Evolutionary conservation across 139 green algal genomes (phyloP), one percentile per base, ranked within the genome.

Genomic region (Yamagishiella unicocca): DNA sequence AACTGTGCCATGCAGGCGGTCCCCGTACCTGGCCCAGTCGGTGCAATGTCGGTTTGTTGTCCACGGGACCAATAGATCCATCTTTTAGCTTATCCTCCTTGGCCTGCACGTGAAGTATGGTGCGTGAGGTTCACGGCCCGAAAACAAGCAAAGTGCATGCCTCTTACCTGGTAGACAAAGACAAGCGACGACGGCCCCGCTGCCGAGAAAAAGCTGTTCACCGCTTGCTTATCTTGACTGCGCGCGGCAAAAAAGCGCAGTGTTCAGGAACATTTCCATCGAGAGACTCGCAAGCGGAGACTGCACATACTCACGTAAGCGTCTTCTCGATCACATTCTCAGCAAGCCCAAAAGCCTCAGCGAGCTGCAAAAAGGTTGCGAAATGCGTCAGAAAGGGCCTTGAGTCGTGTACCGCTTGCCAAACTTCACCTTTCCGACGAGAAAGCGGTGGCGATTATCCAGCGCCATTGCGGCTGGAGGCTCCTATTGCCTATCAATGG

Each of bases 161-260:
- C 66, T 25, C 37, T 74, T 81, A 91, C 92, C 88, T 97, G 93
- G 55, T 94, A 93, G 7, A 93, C 90, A 83, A 93, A 97, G 12
- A 91, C 79, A 24, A 97, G 84, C 8, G 92, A 90, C 2, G 79
- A 55, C 10, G 90, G 87, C 5, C 94, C 95, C 10, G 83, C 77
- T 8, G 89, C 64, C 22, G 94, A 89, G 35, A 96, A 93, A 72
- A 97, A 96, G 4, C 67, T 82, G 79, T 94, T 94, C 22, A 96
- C 90, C 17, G 91, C 89, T 35, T 87, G 67, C 62, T 92, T 94
- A 24, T 95, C 89, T 25, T 90, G 83, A 58, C 93, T 96, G 89
- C 82, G 12, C 37, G 64, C 66, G 45, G 40, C 38, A 55, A 55
- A 19, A 38, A 62, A 54, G n/a, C 0, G 14, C 24, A 22, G 2